Evolutionary conservation across 306 rosid genomes (phyloP), one percentile per base, ranked within the genome.

Genomic region (peach (Prunus persica)): DNA sequence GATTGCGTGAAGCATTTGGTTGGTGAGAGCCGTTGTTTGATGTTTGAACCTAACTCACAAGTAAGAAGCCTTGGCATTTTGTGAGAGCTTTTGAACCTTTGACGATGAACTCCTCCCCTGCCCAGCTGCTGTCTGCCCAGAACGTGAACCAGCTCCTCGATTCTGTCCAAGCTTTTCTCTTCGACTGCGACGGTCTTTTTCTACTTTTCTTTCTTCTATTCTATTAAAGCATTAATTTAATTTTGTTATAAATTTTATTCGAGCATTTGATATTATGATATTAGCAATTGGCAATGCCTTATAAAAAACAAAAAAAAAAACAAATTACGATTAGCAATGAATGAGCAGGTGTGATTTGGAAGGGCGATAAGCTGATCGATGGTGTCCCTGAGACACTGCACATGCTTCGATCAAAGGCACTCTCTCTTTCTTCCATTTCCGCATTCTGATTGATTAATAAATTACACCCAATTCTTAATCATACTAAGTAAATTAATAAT

Each of bases 151-250:
- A 82, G 45, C 87, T 95, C 46, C 60, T 95, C 13, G 81, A 88
- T 75, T 89, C 98, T 69, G 86, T 91, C 20, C 87, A 92, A 60
- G 96, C 98, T 60, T 95, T 90, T 71, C 86, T 95, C 84, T 95
- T 95, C 80, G 98, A 95, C 58, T 95, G 98, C 88, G 98, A 95
- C 34, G 97, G 97, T 94, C 49, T 12, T 62, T 65, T 8, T n/a
- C 22, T n/a, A 3, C 57, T 0, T 38, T 1, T 51, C 69, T 4
- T 54, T 49, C 15, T 3, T 5, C 3, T 11, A 38, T 38, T 38
- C 43, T 38, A 6, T 38, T 38, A 38, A 6, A 38, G 9, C 9
- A 38, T 38, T n/a, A 20, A 20, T 56, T n/a, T 56, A 1, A 38
- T 38, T 56, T 56, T 56, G 3, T 6, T 20, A 9, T 8, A 56